Evolutionary conservation across 371 early-diverging fungal genomes (phyloP).

Genomic region (Saksenaea oblongispora): DNA sequence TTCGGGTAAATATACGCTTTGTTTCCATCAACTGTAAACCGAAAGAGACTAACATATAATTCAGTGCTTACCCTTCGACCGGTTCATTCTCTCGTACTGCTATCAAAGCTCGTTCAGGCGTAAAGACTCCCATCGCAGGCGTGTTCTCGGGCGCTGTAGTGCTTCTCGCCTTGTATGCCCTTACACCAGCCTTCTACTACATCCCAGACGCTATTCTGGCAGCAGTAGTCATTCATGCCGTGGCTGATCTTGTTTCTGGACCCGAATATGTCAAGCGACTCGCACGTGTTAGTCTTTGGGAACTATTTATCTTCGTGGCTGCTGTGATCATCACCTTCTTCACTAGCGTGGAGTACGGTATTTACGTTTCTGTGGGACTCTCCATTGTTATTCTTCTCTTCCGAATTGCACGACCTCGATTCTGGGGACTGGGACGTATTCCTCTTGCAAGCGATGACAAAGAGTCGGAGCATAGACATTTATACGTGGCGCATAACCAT

Average conservation of each 20-base stretch:
- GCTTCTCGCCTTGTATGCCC: slow-evolving; percentile 73
- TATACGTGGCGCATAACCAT: slow-evolving; percentile 44
- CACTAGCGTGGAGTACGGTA: slow-evolving; percentile 70
- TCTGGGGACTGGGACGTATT: slow-evolving; percentile 46
- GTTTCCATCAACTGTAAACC: slow-evolving; percentile 57
- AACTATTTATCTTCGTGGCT: slow-evolving; percentile 47
- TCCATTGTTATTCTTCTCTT: slow-evolving; percentile 65
- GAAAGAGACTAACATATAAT: not conserved
- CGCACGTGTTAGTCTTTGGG: slow-evolving; percentile 54
- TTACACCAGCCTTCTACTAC: slow-evolving; percentile 85
- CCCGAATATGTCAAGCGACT: slow-evolving; percentile 35
- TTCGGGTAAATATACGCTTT: slow-evolving; percentile 80
- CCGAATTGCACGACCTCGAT: slow-evolving; percentile 71
- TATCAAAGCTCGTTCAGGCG: slow-evolving; percentile 79
- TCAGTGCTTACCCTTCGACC: slow-evolving; percentile 47
- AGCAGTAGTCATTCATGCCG: slow-evolving; percentile 79
- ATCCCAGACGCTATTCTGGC: slow-evolving; percentile 80
- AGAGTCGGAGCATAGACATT: slow-evolving; percentile 23
- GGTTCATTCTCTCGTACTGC: slow-evolving; percentile 62
- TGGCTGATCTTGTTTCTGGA: slow-evolving; percentile 57
- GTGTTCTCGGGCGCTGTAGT: slow-evolving; percentile 77
- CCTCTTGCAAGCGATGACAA: slow-evolving; percentile 23
- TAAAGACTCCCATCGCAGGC: slow-evolving; percentile 81
- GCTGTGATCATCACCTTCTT: slow-evolving; percentile 70
- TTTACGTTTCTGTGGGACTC: slow-evolving; percentile 65